Evolutionary conservation across 1,284 basidiomycete species (phyloP).

Genomic region (Tetrapyrgos nigripes): DNA sequence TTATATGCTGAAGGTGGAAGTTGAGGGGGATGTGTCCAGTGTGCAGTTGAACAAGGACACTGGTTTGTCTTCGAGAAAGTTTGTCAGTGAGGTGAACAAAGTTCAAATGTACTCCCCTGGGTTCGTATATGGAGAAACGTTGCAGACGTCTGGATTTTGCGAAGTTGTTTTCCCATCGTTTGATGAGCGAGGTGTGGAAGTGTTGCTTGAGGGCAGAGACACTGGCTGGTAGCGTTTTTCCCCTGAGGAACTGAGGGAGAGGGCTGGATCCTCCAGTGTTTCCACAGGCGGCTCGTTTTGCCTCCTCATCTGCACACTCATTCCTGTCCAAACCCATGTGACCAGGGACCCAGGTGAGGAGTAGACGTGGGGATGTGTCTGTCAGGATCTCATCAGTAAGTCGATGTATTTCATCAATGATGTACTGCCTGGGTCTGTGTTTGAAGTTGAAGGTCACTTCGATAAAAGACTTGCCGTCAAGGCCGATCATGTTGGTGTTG

Average conservation of each 20-base stretch:
- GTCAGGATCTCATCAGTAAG: too few relatives aligned
- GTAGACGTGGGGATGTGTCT: too few relatives aligned
- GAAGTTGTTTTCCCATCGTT: not conserved
- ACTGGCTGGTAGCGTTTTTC: not conserved
- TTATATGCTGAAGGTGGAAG: conserved; percentile 22
- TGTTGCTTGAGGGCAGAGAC: not conserved
- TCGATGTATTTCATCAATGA: too few relatives aligned
- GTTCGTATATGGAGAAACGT: not conserved
- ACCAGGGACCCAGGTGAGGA: not conserved
- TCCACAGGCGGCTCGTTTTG: not conserved
- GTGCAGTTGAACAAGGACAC: conserved; percentile 30
- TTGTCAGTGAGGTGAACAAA: conserved; percentile 20
- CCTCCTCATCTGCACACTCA: conserved; percentile 1
- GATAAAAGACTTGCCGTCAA: too few relatives aligned
- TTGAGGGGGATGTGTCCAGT: conserved; percentile 27
- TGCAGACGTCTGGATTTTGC: not conserved
- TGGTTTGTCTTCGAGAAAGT: conserved; percentile 22
- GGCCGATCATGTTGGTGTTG: too few relatives aligned
- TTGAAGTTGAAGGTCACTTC: too few relatives aligned
- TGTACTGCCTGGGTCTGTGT: too few relatives aligned
- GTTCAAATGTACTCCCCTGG: not conserved
- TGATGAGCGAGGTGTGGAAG: not conserved
- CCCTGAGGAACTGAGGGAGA: not conserved
- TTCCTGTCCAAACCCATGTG: not conserved
- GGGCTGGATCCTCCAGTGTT: too few relatives aligned